Conservation (phyloP, 2,329 filamentous ascomycete genomes). For the Coniochaeta prunicola region DNA sequence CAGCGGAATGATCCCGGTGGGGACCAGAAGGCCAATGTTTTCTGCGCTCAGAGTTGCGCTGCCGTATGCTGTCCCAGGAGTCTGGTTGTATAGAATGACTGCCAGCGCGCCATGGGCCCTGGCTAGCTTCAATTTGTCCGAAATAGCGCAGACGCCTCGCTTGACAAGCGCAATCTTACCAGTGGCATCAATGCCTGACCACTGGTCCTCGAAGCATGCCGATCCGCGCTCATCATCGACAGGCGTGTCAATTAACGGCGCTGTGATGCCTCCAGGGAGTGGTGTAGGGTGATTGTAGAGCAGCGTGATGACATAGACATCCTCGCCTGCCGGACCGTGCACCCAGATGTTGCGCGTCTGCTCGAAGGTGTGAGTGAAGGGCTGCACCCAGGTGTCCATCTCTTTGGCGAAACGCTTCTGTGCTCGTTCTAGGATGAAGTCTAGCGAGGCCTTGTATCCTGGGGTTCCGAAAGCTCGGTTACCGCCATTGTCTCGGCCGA, state of each 20-base stretch:
- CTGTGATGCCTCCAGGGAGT: slow-evolving; percentile 21
- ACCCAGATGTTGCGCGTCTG: slow-evolving; percentile 33
- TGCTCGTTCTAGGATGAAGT: slow-evolving; percentile 45
- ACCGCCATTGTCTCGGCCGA: slow-evolving; percentile 46
- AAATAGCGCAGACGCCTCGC: slow-evolving; percentile 33
- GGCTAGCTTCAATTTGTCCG: slow-evolving; percentile 36
- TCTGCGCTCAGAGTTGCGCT: slow-evolving; percentile 41
- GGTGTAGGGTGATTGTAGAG: slow-evolving; percentile 39
- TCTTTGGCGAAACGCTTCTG: slow-evolving; percentile 29
- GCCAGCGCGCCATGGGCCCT: slow-evolving; percentile 32
- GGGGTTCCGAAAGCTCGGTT: slow-evolving; percentile 54
- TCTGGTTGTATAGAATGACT: slow-evolving; percentile 56
- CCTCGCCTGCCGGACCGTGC: slow-evolving; percentile 35
- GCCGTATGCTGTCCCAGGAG: slow-evolving; percentile 26
- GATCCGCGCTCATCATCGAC: slow-evolving; percentile 26
- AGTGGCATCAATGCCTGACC: slow-evolving; percentile 33
- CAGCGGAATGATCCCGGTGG: slow-evolving; percentile 18
- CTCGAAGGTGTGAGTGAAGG: slow-evolving; percentile 38
- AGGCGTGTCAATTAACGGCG: slow-evolving; percentile 26
- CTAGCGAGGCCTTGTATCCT: slow-evolving; percentile 50
- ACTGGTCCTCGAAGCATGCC: slow-evolving; percentile 34
- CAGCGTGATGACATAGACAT: slow-evolving; percentile 34
- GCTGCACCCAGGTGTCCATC: slow-evolving; percentile 36
- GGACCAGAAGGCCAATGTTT: slow-evolving; percentile 14
- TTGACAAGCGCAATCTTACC: slow-evolving; percentile 38